A percentile compares a stretch with the other conserved stretches of the same genome.
These are phyloP conservation scores for Aspergillus vadensis DNA, from an alignment of 2,329 filamentous ascomycete genomes.

Conservation along the genomic window DNA sequence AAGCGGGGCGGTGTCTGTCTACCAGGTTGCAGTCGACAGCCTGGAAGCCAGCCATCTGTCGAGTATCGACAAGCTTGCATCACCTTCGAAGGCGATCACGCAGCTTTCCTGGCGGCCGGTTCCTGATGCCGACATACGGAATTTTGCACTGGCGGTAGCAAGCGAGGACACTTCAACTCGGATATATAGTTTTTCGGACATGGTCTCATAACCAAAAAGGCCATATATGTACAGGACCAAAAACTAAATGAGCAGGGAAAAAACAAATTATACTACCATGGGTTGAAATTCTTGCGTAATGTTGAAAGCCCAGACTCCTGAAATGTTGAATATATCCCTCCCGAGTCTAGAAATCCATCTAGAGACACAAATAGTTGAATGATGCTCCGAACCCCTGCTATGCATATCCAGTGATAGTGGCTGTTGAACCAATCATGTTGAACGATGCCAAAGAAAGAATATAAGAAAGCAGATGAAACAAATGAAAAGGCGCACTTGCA, in stretches of 20 bases:
- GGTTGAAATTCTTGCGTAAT: constrained; percentile 11
- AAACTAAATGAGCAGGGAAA: constrained; percentile 1
- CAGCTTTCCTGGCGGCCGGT: constrained; percentile 70
- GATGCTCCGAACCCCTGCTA: constrained; percentile 23
- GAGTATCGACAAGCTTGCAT: constrained; percentile 43
- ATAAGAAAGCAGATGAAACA: constrained; percentile 8
- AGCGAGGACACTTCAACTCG: constrained; percentile 50
- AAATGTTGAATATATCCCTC: constrained; percentile 33
- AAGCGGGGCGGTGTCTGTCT: constrained; percentile 48
- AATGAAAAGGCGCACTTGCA: constrained; percentile 9
- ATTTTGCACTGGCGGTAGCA: constrained; percentile 45
- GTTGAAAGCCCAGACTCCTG: constrained; percentile 28
- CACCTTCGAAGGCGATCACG: constrained; percentile 65
- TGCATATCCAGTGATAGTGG: constrained; percentile 15
- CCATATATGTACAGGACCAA: constrained; percentile 21
- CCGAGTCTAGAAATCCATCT: constrained; percentile 13
- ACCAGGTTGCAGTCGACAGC: constrained; percentile 38
- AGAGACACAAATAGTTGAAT: constrained; percentile 19
- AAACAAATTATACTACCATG: not conserved
- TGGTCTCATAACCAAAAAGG: constrained; percentile 28
- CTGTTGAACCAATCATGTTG: constrained; percentile 21
- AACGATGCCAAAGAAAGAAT: constrained; percentile 16
- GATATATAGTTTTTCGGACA: constrained; percentile 40
- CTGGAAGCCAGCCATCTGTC: constrained; percentile 33
- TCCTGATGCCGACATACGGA: constrained; percentile 16